These are phyloP conservation scores for Aurantiochytrium sp. DNA, from an alignment of 108 stramenopile species.

Conservation along the genomic window DNA sequence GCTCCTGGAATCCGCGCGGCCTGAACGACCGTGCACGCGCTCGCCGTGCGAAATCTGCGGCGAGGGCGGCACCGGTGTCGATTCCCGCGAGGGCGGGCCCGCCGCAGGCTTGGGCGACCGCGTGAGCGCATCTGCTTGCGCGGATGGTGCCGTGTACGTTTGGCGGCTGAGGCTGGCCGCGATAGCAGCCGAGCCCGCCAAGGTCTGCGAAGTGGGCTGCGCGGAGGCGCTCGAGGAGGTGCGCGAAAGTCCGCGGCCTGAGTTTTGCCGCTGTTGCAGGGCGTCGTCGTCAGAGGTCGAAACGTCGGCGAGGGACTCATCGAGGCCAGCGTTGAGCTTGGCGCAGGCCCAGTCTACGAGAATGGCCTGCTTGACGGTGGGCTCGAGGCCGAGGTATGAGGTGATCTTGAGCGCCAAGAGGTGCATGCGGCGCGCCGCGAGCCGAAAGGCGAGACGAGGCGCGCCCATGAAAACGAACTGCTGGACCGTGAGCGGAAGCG, in stretches of 20 bases:
- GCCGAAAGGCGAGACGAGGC: slow-evolving; percentile 40
- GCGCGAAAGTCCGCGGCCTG: neutral
- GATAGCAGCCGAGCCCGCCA: neutral
- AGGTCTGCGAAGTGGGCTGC: neutral
- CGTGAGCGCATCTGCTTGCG: neutral
- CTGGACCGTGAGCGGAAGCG: neutral
- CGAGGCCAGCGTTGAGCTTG: neutral
- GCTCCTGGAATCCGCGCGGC: no score
- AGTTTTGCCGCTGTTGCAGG: no score
- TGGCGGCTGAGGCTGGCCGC: neutral
- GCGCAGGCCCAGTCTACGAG: slow-evolving; percentile 56
- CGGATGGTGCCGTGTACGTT: neutral
- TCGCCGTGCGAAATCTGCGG: no score
- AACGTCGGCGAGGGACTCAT: neutral
- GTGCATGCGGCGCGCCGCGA: slow-evolving; percentile 40
- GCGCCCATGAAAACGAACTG: neutral
- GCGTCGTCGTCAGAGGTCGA: no score
- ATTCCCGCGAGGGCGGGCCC: neutral
- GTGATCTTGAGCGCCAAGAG: slow-evolving; percentile 48
- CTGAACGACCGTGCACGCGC: no score
- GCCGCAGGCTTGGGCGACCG: neutral
- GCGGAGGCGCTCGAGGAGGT: neutral
- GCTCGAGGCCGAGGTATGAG: slow-evolving; percentile 39
- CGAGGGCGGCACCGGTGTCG: no score
- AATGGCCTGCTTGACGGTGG: slow-evolving; percentile 36